Percentiles rank a stretch among this genome's conserved stretches.
Evolutionary conservation across 73 alveolate genomes (phyloP).

Genomic region (Breviolum minutum): DNA sequence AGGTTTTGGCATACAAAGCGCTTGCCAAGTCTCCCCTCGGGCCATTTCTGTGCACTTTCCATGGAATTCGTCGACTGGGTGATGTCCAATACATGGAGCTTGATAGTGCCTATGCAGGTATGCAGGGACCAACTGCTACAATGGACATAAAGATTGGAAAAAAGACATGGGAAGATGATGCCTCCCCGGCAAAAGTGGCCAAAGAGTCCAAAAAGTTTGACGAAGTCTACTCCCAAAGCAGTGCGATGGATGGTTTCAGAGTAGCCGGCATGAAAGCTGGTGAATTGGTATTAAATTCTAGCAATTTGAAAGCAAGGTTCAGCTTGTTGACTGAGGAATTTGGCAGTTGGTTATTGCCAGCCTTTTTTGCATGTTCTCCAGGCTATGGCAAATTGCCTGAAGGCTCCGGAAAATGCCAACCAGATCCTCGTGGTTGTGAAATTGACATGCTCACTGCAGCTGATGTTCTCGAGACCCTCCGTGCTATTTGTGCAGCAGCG

Average conservation of each 20-base stretch:
- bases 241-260: conserved; percentile 93
- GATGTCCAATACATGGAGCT: conserved; percentile 66
- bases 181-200: conserved; percentile 52
- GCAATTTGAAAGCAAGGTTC: conserved; percentile 50
- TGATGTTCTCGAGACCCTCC: not conserved
- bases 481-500: conserved; percentile 65
- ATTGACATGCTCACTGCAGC: conserved; percentile 41
- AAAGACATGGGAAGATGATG: conserved; percentile 83
- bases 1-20: conserved; percentile 37
- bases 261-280: conserved; percentile 90
- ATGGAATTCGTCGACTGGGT: conserved; percentile 10
- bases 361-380: conserved; percentile 48
- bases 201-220: conserved; percentile 86
- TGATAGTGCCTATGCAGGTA: conserved; percentile 64
- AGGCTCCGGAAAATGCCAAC: conserved; percentile 4
- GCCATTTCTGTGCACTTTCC: conserved; percentile 30
- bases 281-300: conserved; percentile 36
- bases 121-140: conserved; percentile 65
- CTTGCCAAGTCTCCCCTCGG: conserved; percentile 45
- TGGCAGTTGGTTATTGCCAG: conserved; percentile 67
- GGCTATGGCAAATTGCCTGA: conserved; percentile 58
- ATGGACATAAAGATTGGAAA: conserved; percentile 88
- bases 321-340: conserved; percentile 64
- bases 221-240: conserved; percentile 51
- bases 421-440: not conserved